Percentiles rank a stretch among this genome's conserved stretches.
These are phyloP conservation scores for Ganoderma multipileum DNA, from an alignment of 1,284 basidiomycete species.

Conservation along the genomic window DNA sequence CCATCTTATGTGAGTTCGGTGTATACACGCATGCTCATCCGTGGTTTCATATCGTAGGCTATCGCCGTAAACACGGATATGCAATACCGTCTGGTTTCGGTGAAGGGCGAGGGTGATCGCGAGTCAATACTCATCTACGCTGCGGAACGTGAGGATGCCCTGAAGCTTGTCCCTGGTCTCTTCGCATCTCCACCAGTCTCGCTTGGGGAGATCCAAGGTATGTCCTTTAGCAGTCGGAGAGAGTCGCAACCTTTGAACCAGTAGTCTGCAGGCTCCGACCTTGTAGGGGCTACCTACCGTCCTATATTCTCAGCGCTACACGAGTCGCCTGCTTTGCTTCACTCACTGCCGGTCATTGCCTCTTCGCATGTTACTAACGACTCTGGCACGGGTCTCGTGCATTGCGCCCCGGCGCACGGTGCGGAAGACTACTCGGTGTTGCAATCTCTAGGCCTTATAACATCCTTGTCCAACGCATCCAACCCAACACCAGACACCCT, in stretches of 20 bases:
- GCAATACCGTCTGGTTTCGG: constrained; percentile 70
- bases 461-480: constrained; percentile 32
- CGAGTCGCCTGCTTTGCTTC: constrained; percentile 16
- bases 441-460: constrained; percentile 55
- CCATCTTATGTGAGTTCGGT: background rate
- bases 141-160: constrained; percentile 55
- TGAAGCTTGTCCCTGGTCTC: constrained; percentile 22
- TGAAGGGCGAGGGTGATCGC: constrained; percentile 42
- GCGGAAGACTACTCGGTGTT: constrained; percentile 90
- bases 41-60: constrained; percentile 56
- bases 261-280: constrained; percentile 56
- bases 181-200: constrained; percentile 6
- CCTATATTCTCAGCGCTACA: constrained; percentile 64
- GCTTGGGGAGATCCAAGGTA: constrained; percentile 60
- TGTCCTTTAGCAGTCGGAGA: background rate
- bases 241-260: background rate
- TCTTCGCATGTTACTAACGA: constrained; percentile 83
- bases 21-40: constrained; percentile 1
- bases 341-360: constrained; percentile 52
- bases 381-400: constrained; percentile 96
- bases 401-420: constrained; percentile 96
- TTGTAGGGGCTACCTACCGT: constrained; percentile 72
- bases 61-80: constrained; percentile 85
- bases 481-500: background rate
- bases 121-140: constrained; percentile 62